These are phyloP conservation scores for Fraxinus nigra DNA, from an alignment of 305 asterid genomes.

Conservation along the genomic window DNA sequence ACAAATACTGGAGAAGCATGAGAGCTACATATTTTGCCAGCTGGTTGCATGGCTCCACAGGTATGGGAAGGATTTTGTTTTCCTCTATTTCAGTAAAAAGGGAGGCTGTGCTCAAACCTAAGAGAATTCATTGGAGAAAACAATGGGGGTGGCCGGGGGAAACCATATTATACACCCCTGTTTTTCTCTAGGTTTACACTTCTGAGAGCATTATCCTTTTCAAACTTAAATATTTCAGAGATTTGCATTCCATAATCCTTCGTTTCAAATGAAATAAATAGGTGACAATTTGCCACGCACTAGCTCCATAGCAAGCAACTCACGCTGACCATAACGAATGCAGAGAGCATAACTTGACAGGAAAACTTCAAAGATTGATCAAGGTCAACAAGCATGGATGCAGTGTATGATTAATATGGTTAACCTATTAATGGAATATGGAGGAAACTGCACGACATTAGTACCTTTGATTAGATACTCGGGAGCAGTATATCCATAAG, in stretches of 20 bases:
- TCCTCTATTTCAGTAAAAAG: background rate
- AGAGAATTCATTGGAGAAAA: background rate
- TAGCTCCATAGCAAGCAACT: background rate
- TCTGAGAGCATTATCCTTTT: background rate
- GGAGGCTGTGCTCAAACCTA: background rate
- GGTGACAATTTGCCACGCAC: background rate
- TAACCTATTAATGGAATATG: background rate
- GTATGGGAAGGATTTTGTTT: background rate
- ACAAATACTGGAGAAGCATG: background rate
- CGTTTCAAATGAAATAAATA: background rate
- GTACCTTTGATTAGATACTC: constrained; percentile 88
- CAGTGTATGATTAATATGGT: background rate
- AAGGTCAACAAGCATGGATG: background rate
- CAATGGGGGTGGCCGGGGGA: background rate
- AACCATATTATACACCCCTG: background rate
- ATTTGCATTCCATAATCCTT: background rate
- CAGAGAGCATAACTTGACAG: background rate
- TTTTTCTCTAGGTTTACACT: background rate
- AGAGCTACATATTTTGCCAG: background rate
- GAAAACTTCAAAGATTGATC: background rate
- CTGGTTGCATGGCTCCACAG: background rate
- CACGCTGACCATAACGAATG: background rate
- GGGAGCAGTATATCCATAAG: constrained; percentile 90
- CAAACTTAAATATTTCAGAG: background rate
- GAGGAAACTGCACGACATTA: background rate